Conservation (phyloP, 1,139 yeast species). For the Yueomyces sp. region DNA sequence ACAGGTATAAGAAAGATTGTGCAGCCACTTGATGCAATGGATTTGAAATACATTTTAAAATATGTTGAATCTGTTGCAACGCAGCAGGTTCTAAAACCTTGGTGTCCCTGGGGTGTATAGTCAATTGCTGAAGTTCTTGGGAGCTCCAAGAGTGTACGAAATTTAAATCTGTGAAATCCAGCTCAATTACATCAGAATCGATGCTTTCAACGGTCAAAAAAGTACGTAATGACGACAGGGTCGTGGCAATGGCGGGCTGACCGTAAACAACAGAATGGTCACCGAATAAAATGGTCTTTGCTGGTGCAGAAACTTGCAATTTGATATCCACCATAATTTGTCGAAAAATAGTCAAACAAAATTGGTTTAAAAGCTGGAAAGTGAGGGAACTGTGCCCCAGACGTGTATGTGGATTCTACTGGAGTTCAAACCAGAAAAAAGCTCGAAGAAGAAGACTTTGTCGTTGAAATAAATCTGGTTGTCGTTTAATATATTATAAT, state of each 20-base stretch:
- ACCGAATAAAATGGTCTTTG: constrained; percentile 90
- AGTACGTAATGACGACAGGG: constrained; percentile 37
- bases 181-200: constrained; percentile 29
- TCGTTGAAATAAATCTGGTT: too few species aligned
- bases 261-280: constrained; percentile 95
- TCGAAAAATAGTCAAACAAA: too few species aligned
- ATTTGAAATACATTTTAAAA: constrained; percentile 8
- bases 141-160: constrained; percentile 48
- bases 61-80: neutral
- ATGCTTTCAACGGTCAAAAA: constrained; percentile 50
- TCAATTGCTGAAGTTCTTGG: too few species aligned
- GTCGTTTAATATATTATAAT: too few species aligned
- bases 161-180: constrained; percentile 76
- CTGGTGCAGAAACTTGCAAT: constrained; percentile 66
- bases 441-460: too few species aligned
- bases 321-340: too few species aligned
- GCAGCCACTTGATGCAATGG: constrained; percentile 73
- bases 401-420: too few species aligned
- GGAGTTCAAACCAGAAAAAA: too few species aligned
- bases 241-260: constrained; percentile 36
- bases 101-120: too few species aligned
- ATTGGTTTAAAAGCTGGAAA: too few species aligned
- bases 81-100: neutral
- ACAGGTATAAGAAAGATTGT: constrained; percentile 71
- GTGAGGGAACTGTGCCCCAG: too few species aligned